Evolutionary conservation across 2,329 filamentous ascomycete genomes (phyloP).

Genomic region (Alternaria incomplexa): DNA sequence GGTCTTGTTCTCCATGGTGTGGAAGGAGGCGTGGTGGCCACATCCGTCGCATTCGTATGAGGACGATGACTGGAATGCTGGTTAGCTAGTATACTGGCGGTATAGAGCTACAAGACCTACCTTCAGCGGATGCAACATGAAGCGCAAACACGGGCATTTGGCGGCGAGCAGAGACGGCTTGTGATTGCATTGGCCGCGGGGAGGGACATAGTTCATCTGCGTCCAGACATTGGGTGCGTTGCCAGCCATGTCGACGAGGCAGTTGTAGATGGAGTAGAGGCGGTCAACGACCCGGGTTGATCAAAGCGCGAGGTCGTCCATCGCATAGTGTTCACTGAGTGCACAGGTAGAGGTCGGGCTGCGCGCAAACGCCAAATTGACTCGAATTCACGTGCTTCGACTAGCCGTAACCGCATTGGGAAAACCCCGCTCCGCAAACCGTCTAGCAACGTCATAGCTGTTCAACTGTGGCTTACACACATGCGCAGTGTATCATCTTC

Average conservation of each 20-base stretch:
- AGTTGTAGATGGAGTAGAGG: background rate
- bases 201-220: constrained; percentile 58
- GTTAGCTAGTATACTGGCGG: background rate
- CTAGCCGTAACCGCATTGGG: constrained; percentile 1
- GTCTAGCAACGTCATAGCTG: constrained; percentile 1
- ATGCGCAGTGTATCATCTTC: background rate
- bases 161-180: constrained; percentile 55
- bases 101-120: constrained; percentile 29
- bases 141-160: constrained; percentile 60
- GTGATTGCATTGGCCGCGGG: constrained; percentile 59
- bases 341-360: background rate
- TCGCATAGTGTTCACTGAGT: background rate
- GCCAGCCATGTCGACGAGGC: constrained; percentile 15
- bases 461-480: background rate
- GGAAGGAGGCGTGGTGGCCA: constrained; percentile 61
- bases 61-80: constrained; percentile 49
- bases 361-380: constrained; percentile 21
- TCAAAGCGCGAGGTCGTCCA: background rate
- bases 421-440: constrained; percentile 5
- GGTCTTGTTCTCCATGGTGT: constrained; percentile 58
- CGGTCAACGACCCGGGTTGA: background rate
- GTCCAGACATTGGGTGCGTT: constrained; percentile 54
- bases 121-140: constrained; percentile 65
- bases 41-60: constrained; percentile 64
- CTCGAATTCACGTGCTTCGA: constrained; percentile 29